These are phyloP conservation scores for Rhipidocladum racemiflorum DNA, from an alignment of 176 grass and related monocot genomes.

Conservation along the genomic window DNA sequence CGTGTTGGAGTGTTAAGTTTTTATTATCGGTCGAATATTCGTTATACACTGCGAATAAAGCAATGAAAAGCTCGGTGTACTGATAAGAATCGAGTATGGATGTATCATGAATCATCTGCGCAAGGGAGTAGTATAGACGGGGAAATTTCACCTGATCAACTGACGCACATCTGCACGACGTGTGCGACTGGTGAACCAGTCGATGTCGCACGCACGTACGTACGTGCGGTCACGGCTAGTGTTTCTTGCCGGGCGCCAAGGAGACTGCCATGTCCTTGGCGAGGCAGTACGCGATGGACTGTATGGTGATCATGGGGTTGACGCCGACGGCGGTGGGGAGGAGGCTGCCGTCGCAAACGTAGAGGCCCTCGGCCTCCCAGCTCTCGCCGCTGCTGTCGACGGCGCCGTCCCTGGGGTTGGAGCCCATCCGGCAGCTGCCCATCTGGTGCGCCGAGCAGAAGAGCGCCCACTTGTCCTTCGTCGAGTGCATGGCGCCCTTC, in stretches of 20 bases:
- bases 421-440: slow-evolving; percentile 80
- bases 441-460: slow-evolving; percentile 83
- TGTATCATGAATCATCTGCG: neutral
- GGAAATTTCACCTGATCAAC: neutral
- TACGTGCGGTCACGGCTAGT: neutral
- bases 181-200: neutral
- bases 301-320: slow-evolving; percentile 96
- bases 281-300: slow-evolving; percentile 69
- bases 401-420: slow-evolving; percentile 41
- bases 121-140: neutral
- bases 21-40: no score
- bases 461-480: slow-evolving; percentile 39
- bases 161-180: neutral
- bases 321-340: slow-evolving; percentile 73
- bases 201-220: neutral
- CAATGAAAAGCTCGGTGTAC: neutral
- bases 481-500: slow-evolving; percentile 27
- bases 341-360: slow-evolving; percentile 80
- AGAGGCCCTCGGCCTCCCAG: slow-evolving; percentile 79
- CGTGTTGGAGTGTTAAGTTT: no score
- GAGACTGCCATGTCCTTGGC: slow-evolving; percentile 43
- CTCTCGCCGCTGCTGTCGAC: slow-evolving; percentile 62
- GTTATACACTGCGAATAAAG: no score
- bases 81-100: neutral
- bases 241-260: slow-evolving; percentile 7